Conservation (phyloP, 148 eudicot species). For the Salicornia ramosissima region DNA sequence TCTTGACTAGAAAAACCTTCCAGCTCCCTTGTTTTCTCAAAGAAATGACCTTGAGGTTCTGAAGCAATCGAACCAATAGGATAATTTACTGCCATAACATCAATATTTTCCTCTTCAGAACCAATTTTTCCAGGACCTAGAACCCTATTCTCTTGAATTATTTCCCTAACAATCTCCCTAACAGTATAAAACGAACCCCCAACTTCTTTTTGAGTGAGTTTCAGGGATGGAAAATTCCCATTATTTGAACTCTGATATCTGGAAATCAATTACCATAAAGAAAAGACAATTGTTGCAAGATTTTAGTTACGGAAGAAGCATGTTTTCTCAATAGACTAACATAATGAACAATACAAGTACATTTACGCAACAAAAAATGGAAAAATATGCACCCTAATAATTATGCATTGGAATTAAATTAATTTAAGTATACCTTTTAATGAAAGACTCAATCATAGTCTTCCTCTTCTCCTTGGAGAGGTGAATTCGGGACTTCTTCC, state of each 20-base stretch:
- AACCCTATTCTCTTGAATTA: slow-evolving; percentile 88
- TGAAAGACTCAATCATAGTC: slow-evolving; percentile 69
- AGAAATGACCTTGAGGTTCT: slow-evolving; percentile 36
- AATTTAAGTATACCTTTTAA: slow-evolving; percentile 48
- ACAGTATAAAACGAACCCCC: slow-evolving; percentile 94
- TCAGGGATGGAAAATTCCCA: slow-evolving; percentile 80
- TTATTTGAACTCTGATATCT: slow-evolving; percentile 72
- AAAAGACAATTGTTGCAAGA: too few relatives aligned
- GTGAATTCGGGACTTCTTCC: slow-evolving; percentile 56
- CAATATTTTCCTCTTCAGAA: slow-evolving; percentile 34
- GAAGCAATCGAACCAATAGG: slow-evolving; percentile 48
- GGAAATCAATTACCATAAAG: slow-evolving; percentile 17
- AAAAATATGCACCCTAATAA: background rate
- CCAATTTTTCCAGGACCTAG: slow-evolving; percentile 63
- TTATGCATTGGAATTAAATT: background rate
- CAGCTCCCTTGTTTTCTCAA: slow-evolving; percentile 24
- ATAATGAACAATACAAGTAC: too few relatives aligned
- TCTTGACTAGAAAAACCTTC: slow-evolving; percentile 17
- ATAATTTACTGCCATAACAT: slow-evolving; percentile 28
- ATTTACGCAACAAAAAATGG: background rate
- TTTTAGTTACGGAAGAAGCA: too few relatives aligned
- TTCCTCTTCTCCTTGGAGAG: slow-evolving; percentile 96
- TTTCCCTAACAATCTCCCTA: slow-evolving; percentile 77
- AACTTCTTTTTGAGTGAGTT: slow-evolving; percentile 86
- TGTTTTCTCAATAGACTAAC: too few relatives aligned